Base-by-base conservation (phyloP, 2,329 filamentous ascomycete species). In the Talaromyces albobiverticillius region DNA sequence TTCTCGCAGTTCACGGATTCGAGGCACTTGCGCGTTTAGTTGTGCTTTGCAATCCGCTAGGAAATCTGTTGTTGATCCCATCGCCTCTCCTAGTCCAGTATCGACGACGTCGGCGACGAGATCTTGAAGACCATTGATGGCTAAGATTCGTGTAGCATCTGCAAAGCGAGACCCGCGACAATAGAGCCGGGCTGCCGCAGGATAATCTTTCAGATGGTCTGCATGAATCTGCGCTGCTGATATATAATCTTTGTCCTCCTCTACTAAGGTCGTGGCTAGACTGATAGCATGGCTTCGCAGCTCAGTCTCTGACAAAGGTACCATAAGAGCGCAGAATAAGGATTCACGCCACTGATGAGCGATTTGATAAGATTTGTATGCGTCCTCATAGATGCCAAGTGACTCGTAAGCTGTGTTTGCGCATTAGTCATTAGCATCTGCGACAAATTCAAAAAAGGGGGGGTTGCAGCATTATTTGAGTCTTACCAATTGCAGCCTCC, bases 301-400 rank as follows among this genome's bases (percentile, higher is more conserved):
- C 13, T 88, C 82, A 0, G 79, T 75, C 0, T 78, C 63, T 0
- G 84, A 78, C 3, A 91, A 70, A 0, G 86, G 80, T 1, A 87
- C 83, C 54, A 89, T 82, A 53, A 85, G 83, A 4, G 92, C 92
- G 45, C 84, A 84, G 62, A 88, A 90, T 46, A 99, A 83, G 22
- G 90, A 90, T 71, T 99, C 93, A 50, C 89, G 90, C 94, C 94
- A 99, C 72, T 89, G 82, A 36, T 90, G 89, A 1, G 90, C 90
- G 1, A 88, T 83, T 57, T 89, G 86, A 73, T 96, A 99, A 67
- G 89, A 89, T 64, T 85, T 82, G 57, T 88, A 91, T 9, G 94
- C 93, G 36, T 87, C 81, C 18, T 76, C 67, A 65, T 89, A 90
- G 67, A 92, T 84, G 11, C 78, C 75, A 9, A 99, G 84, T 18